Evolutionary conservation across 2,329 filamentous ascomycete species (phyloP), one percentile per base, ranked within the genome.

Genomic region (Xylogone sp.): DNA sequence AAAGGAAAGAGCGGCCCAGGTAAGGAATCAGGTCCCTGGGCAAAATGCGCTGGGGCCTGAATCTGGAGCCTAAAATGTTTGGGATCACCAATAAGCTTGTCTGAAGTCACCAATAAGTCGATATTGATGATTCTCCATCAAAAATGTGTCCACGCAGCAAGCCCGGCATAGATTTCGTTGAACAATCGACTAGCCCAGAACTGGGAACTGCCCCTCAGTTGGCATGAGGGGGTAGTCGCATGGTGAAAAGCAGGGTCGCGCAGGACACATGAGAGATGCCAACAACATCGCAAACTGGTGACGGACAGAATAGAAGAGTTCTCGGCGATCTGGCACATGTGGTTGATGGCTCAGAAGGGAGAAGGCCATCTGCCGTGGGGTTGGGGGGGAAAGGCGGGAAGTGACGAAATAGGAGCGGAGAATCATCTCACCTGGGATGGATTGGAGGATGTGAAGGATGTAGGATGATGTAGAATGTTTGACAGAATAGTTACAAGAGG

Each of bases 341-440:
- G 34, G 34, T 39, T 4, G 34, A 39, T 39, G 34, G 13, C 34
- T 9, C 6, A 39, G 12, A 39, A 39, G 34, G 34, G 10, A 13
- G 34, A 39, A 16, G 34, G 12, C 34, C 34, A 39, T 18, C 10
- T 18, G n/a, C 34, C 34, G 34, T 39, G 34, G 34, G 34, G 34
- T 39, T 39, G 50, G 52, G 46, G 52, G 58, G 46, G 52, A 53
- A 50, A 44, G 43, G 53, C 47, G 34, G 42, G 42, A 52, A 53
- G 63, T 64, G 61, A 65, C 60, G 63, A 56, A 61, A 62, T 60
- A 52, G 52, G 56, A 58, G 54, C 46, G 50, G 49, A 45, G 43
- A 46, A 42, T 50, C 50, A 43, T 53, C 63, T 65, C 51, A 65
- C 63, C 62, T 54, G 53, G 50, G 21, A 51, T 48, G 54, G 55